phyloP scores from a whole-genome alignment of 345 rosid species.

The Moricandia moricandioides region DNA sequence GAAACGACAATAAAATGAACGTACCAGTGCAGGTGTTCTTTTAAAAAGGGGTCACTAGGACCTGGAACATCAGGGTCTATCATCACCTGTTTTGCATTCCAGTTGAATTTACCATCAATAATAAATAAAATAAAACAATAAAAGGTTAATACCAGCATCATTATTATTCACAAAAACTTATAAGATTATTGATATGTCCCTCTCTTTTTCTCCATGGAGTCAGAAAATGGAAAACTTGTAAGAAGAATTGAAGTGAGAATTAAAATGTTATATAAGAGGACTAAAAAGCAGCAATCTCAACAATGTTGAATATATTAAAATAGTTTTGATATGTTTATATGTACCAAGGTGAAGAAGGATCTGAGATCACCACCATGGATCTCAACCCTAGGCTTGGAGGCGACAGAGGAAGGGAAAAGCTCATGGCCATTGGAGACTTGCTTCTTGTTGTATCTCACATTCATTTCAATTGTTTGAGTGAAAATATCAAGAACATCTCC shows the following conservation, averaged over 20 bases:
- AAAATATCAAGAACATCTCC: conserved; percentile 56
- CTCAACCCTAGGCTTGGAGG: conserved; percentile 51
- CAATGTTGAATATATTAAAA: not conserved
- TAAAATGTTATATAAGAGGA: not conserved
- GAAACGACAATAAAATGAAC: not conserved
- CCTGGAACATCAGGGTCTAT: conserved; percentile 74
- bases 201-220: not conserved
- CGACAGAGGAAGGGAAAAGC: conserved; percentile 46
- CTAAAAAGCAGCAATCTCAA: not conserved
- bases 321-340: not conserved
- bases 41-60: conserved; percentile 64
- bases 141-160: not conserved
- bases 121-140: not conserved
- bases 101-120: conserved; percentile 5
- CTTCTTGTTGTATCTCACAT: conserved; percentile 46
- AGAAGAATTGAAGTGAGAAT: not conserved
- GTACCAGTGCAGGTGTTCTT: conserved; percentile 71
- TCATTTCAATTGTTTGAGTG: conserved; percentile 45
- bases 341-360: conserved; percentile 67
- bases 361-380: conserved; percentile 55
- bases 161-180: not conserved
- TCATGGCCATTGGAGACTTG: conserved; percentile 53
- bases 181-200: not conserved
- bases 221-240: not conserved
- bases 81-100: conserved; percentile 49